These are phyloP conservation scores for Wilcoxina mikolae DNA, from an alignment of 495 filamentous ascomycete species.

Conservation along the genomic window DNA sequence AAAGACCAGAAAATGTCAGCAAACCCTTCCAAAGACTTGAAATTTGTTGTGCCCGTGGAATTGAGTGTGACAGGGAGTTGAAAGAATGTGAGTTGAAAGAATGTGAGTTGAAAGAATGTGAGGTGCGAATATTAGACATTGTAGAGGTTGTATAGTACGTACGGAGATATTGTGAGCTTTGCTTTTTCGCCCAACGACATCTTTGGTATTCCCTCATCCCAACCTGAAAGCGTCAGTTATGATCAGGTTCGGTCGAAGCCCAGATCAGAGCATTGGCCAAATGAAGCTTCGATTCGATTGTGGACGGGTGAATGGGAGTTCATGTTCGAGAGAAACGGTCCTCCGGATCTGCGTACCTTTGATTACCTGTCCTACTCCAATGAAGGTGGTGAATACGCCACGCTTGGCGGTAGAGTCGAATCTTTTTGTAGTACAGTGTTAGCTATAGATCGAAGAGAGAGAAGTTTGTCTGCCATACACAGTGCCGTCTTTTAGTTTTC, in stretches of 20 bases:
- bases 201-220: conserved; percentile 50
- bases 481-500: conserved; percentile 26
- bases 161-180: conserved; percentile 45
- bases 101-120: conserved; percentile 10
- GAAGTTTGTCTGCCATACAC: background rate
- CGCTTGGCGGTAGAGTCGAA: conserved; percentile 50
- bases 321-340: too few species aligned
- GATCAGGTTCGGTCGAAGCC: too few species aligned
- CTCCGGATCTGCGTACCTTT: conserved; percentile 35
- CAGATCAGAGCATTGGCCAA: too few species aligned
- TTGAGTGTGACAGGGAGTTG: conserved; percentile 1
- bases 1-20: conserved; percentile 11
- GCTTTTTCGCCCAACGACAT: conserved; percentile 54
- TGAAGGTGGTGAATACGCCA: conserved; percentile 38
- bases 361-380: conserved; percentile 51
- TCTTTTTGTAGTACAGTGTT: conserved; percentile 28
- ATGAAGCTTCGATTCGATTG: too few species aligned
- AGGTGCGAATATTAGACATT: background rate
- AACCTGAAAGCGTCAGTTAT: conserved; percentile 37
- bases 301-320: too few species aligned
- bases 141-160: too few species aligned
- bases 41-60: background rate
- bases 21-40: background rate
- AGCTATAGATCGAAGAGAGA: background rate
- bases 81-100: conserved; percentile 10